A percentile compares a stretch with the other conserved stretches of the same genome.
Evolutionary conservation across 768 basidiomycete species (phyloP).

Genomic region (Lactifluus subvellereus): DNA sequence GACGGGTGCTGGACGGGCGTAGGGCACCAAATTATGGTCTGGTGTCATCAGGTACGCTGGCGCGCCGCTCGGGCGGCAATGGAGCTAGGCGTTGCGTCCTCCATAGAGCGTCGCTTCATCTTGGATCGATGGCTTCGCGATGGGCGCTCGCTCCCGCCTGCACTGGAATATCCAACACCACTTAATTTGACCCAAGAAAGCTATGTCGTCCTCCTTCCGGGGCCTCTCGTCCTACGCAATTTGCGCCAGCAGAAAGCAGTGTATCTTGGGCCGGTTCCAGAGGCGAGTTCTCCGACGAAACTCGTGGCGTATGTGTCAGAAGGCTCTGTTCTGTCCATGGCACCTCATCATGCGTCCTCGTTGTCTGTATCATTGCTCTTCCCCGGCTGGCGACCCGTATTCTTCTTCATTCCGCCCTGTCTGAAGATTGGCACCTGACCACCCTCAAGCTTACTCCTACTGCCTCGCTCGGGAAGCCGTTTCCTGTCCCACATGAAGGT

Average conservation of each 20-base stretch:
- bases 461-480: slow-evolving; percentile 45
- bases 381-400: background rate
- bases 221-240: slow-evolving; percentile 38
- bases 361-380: slow-evolving; percentile 46
- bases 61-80: slow-evolving; percentile 74
- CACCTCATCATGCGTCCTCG: slow-evolving; percentile 43
- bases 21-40: slow-evolving; percentile 94
- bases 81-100: slow-evolving; percentile 44
- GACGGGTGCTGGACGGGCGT: slow-evolving; percentile 92
- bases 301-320: slow-evolving; percentile 56
- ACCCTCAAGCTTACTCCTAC: slow-evolving; percentile 58
- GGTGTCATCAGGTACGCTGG: slow-evolving; percentile 98
- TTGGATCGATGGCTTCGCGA: slow-evolving; percentile 68
- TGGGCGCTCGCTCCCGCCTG: slow-evolving; percentile 43
- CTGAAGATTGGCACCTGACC: slow-evolving; percentile 33
- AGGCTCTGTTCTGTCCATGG: slow-evolving; percentile 47
- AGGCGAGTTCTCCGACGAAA: slow-evolving; percentile 25
- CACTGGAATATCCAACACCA: background rate
- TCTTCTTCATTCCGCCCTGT: background rate
- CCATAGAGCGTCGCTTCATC: slow-evolving; percentile 32
- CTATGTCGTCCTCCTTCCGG: slow-evolving; percentile 37
- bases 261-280: slow-evolving; percentile 47
- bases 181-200: slow-evolving; percentile 8
- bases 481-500: slow-evolving; percentile 65
- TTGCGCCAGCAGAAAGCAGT: slow-evolving; percentile 39